Evolutionary conservation across 2,329 filamentous ascomycete species (phyloP), one percentile per base, ranked within the genome.

Genomic region (Westerdykella ornata): DNA sequence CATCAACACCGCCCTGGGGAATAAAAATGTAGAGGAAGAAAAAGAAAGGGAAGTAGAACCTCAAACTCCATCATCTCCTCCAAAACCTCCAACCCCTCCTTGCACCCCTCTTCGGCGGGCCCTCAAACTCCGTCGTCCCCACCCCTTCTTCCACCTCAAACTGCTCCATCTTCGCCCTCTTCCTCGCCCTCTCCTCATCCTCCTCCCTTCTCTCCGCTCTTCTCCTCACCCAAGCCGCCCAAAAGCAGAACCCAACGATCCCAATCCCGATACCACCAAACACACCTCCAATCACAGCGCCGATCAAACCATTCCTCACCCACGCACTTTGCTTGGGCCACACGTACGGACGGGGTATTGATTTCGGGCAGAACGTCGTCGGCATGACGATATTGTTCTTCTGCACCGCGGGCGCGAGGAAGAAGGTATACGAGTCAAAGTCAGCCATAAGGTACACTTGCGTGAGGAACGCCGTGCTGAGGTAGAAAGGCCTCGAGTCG

Each of bases 381-480:
- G 68, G 68, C 57, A 67, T 66, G 43, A 70, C 65, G 46, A 62
- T 64, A 38, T 62, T 65, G 42, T 64, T 62, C 33, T 67, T 62
- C 36, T 62, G 59, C 5, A 67, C 49, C 2, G 64, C 68, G 20
- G 59, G 46, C 2, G 68, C 68, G 38, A 72, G 65, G 50, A 62
- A 68, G 54, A 72, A 71, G 41, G 46, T 45, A 36, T 57, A 51
- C 2, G 57, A 46, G 35, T 69, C 67, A 49, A 63, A 71, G 48
- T 70, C 67, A 33, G 65, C 60, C 57, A 69, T 70, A 22, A 72
- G 59, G 49, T 71, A 72, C 41, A 70, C 57, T 43, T 70, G 65
- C 12, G 54, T 58, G 28, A 72, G 63, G 48, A 67, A 71, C 5
- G 68, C 65, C 31, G 62, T 48, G 16, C 63, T 63, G 39, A 72